Evolutionary conservation across 1,139 yeast genomes (phyloP).

Genomic region (Schizosaccharomyces versatilis): DNA sequence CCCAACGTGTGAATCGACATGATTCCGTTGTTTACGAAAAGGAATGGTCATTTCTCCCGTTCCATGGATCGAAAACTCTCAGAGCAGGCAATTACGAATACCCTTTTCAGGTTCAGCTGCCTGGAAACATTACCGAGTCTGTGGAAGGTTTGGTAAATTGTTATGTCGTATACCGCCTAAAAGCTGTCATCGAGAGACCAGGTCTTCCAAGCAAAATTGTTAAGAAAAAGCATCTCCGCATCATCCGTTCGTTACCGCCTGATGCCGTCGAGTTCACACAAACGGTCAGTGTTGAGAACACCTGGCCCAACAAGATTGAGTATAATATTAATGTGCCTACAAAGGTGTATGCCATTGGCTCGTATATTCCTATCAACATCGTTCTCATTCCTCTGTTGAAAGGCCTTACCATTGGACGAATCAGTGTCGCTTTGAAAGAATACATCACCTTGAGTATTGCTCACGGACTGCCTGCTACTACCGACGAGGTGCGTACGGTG

Average conservation of each 20-base stretch:
- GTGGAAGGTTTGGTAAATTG: conserved; percentile 82
- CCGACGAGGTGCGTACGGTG: conserved; percentile 20
- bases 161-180: conserved; percentile 51
- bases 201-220: conserved; percentile 43
- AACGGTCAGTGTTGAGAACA: conserved; percentile 80
- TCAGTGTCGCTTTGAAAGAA: conserved; percentile 47
- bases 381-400: conserved; percentile 59
- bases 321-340: conserved; percentile 71
- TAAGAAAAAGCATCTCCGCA: conserved; percentile 54
- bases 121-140: conserved; percentile 71
- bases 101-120: conserved; percentile 68
- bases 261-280: conserved; percentile 78
- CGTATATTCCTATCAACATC: conserved; percentile 47
- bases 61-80: conserved; percentile 17
- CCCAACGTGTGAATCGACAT: conserved; percentile 21
- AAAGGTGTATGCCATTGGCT: conserved; percentile 78
- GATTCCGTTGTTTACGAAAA: conserved; percentile 53
- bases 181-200: conserved; percentile 66
- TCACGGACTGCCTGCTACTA: conserved; percentile 20
- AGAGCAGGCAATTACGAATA: conserved; percentile 61
- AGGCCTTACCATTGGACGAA: conserved; percentile 54
- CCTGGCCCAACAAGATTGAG: conserved; percentile 90
- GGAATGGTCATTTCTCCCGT: conserved; percentile 47
- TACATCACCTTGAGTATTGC: conserved; percentile 40
- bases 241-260: conserved; percentile 71